phyloP scores from a whole-genome alignment of 2,329 filamentous ascomycete genomes.

The Colletotrichum musicola region DNA sequence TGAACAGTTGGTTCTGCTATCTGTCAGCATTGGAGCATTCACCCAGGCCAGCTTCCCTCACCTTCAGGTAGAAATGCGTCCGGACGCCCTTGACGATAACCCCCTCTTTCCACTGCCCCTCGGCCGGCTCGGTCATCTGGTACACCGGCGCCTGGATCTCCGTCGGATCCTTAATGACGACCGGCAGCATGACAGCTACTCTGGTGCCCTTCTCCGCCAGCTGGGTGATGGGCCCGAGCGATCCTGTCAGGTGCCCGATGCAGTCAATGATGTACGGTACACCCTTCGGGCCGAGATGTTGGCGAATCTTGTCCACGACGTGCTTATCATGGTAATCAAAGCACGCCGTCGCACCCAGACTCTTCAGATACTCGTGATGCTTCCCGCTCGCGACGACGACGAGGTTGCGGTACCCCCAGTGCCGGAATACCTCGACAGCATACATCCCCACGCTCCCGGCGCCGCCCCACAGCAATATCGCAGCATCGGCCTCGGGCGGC shows the following conservation, averaged over 20 bases:
- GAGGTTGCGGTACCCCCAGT: conserved; percentile 66
- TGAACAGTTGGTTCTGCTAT: conserved; percentile 66
- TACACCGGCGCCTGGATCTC: conserved; percentile 63
- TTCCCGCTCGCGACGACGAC: conserved; percentile 60
- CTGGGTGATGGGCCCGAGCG: conserved; percentile 61
- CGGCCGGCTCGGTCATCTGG: conserved; percentile 62
- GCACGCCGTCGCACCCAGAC: conserved; percentile 58
- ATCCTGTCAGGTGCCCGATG: conserved; percentile 62
- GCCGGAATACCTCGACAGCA: conserved; percentile 61
- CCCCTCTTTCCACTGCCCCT: conserved; percentile 62
- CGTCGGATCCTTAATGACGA: conserved; percentile 67
- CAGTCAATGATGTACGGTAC: conserved; percentile 67
- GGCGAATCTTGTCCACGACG: conserved; percentile 52
- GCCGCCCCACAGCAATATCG: conserved; percentile 66
- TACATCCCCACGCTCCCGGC: conserved; percentile 65
- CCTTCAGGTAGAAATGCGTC: conserved; percentile 66
- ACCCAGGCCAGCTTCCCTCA: conserved; percentile 49
- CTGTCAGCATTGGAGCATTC: no score
- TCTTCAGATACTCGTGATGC: conserved; percentile 58
- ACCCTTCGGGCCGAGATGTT: conserved; percentile 41
- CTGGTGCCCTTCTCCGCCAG: conserved; percentile 62
- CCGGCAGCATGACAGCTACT: conserved; percentile 71
- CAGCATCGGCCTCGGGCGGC: conserved; percentile 50
- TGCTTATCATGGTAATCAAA: conserved; percentile 60
- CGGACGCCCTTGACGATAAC: conserved; percentile 66